These are phyloP conservation scores for Citrus maxima DNA, from an alignment of 345 rosid species.

Conservation along the genomic window DNA sequence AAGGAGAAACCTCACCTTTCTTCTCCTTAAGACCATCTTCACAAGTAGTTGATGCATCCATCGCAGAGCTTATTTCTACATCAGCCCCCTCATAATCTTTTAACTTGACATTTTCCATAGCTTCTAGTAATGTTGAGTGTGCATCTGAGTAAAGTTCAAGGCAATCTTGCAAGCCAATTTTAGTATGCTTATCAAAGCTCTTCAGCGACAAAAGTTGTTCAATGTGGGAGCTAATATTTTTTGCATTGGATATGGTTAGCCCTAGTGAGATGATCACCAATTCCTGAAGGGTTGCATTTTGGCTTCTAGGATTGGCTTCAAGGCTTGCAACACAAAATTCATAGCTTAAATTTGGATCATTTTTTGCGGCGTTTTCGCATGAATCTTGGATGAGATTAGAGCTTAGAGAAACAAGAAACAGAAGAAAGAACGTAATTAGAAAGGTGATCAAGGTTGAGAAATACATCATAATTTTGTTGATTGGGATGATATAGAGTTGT, in stretches of 20 bases:
- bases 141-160: constrained; percentile 33
- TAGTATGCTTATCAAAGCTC: constrained; percentile 6
- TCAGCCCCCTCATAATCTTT: constrained; percentile 27
- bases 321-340: constrained; percentile 31
- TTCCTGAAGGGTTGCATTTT: constrained; percentile 18
- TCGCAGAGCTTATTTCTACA: constrained; percentile 29
- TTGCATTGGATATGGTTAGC: constrained; percentile 20
- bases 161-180: constrained; percentile 30
- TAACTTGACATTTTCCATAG: constrained; percentile 6
- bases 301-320: constrained; percentile 22
- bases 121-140: constrained; percentile 12
- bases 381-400: constrained; percentile 20
- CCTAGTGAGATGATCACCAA: constrained; percentile 21
- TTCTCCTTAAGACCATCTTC: constrained; percentile 40
- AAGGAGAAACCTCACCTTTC: constrained; percentile 20
- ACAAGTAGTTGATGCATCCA: constrained; percentile 38
- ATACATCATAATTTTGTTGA: too few species aligned
- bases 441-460: background rate
- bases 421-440: constrained; percentile 1
- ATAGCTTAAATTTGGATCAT: constrained; percentile 19
- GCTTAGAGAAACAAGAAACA: background rate
- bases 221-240: constrained; percentile 13
- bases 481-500: too few species aligned
- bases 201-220: constrained; percentile 15
- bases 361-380: constrained; percentile 33